Base-by-base conservation (phyloP, 306 rosid species). In the Cucurbita argyrosperma region DNA sequence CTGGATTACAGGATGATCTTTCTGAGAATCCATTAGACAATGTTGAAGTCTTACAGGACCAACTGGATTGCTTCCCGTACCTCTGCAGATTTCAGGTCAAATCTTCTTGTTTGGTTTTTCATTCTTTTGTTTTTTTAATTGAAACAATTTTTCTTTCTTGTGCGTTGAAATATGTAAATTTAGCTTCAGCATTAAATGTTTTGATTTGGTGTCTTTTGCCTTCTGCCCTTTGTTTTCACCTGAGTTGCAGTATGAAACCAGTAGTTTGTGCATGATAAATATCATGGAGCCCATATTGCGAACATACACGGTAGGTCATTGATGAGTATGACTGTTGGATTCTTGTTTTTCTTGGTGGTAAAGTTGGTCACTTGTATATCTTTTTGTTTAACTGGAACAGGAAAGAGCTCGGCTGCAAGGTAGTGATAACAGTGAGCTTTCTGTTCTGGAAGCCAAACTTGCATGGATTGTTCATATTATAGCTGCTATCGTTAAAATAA, bases 41-140 rank as follows among this genome's bases (percentile, higher is more conserved):
- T 68, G 97, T 89, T 74, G 99, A 94, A 80, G 97, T 94, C 82
- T 94, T 94, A 76, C 99, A 94, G 84, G 99, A 94, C 83, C 99
- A 94, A 76, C 79, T 94, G 80, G 99, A 94, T 72, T 94, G 99
- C 86, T 91, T 94, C 75, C 97, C 99, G 10, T 84, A 89, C 84
- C 87, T 94, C 57, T 88, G 99, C 81, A 87, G 97, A 87, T 94
- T 91, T 80, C 99, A 91, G 97, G 99, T 94, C 42, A 75, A 62
- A 30, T 57, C 61, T 19, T 26, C 59, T 19, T 70, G 55, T 50
- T 14, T 50, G 30, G 13, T 53, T 50, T 69, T 14, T 49, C 26
- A 4, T 69, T 69, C 18, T 50, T 69, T 4, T 23, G 4, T 21
- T 5, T 50, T 69, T 66, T 47, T 68, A 68, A 68, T 68, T 47